Conservation (phyloP, 371 early-diverging fungal species). For the Encephalitozoon hellem region DNA sequence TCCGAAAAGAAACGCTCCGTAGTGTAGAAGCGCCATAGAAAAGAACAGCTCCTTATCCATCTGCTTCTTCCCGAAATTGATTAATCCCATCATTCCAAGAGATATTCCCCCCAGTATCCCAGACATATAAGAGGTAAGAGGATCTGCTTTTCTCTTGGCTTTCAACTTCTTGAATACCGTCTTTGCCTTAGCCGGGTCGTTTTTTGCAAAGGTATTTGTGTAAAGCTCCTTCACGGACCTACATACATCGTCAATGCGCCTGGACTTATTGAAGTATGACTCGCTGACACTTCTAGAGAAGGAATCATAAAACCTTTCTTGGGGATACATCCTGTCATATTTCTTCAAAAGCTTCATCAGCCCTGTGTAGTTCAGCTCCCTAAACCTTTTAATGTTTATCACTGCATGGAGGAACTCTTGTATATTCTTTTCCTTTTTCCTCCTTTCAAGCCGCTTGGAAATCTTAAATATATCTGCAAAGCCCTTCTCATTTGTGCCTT, state of each 20-base stretch:
- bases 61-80: neutral
- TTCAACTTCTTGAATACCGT: constrained; percentile 29
- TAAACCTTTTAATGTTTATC: constrained; percentile 52
- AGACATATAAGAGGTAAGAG: neutral
- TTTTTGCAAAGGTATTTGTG: constrained; percentile 47
- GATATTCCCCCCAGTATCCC: constrained; percentile 2
- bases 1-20: constrained; percentile 49
- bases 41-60: neutral
- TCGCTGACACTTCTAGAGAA: constrained; percentile 15
- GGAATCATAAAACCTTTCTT: constrained; percentile 10
- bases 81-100: neutral
- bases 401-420: constrained; percentile 54
- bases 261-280: constrained; percentile 35
- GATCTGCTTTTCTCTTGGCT: neutral
- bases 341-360: constrained; percentile 53
- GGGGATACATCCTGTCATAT: constrained; percentile 37
- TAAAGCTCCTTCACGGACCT: constrained; percentile 41
- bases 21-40: constrained; percentile 20
- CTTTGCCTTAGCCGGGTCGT: constrained; percentile 47
- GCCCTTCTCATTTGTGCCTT: neutral
- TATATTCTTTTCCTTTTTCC: constrained; percentile 48
- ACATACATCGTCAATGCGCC: constrained; percentile 40
- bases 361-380: constrained; percentile 55
- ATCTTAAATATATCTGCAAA: constrained; percentile 13
- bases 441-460: constrained; percentile 9